Base-by-base conservation (phyloP, 106 monocot species). In the Hemerocallis citrina region DNA sequence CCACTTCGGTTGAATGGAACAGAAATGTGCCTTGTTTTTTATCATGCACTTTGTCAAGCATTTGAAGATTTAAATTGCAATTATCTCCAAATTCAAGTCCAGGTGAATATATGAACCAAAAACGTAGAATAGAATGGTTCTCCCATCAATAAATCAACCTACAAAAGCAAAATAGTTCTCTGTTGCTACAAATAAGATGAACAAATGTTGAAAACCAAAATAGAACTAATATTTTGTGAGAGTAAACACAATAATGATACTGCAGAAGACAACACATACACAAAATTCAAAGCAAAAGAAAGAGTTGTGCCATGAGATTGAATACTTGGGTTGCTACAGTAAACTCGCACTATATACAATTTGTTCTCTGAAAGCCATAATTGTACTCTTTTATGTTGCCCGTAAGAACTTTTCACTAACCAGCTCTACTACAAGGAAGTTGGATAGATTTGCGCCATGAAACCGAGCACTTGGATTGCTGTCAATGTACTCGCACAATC, bases 121-220 rank as follows among this genome's bases (percentile, higher is more conserved):
- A 98, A 28, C 82, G 70, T 35, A 98, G 72, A 74, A 68, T 85
- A 98, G 75, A 91, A 98, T 59, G 96, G 96, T 65, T 91, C 96
- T 39, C 67, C 91, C 27, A 98, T 54, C 49, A 91, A 77, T 27
- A 98, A 24, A 73, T 98, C 84, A 68, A 96, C 57, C 96, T 96
- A 56, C 59, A 75, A 34, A n/a, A 70, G n/a, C 52, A 16, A 60
- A 58, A 52, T 7, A 29, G 29, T 43, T 17, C 11, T 17, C 29
- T 13, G 28, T 8, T 14, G 0, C 12, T 45, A 40, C 15, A 50
- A 50, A n/a, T 5, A 32, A 54, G 1, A 23, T 0, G 15, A 14
- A 60, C 12, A 3, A 17, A n/a, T n/a, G 4, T 28, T 4, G n/a
- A 17, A n/a, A 28, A 42, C 7, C 11, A 62, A 45, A 62, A 62